Evolutionary conservation across 192 early-diverging fungal genomes (phyloP).

Genomic region (Ambispora gerdemannii): DNA sequence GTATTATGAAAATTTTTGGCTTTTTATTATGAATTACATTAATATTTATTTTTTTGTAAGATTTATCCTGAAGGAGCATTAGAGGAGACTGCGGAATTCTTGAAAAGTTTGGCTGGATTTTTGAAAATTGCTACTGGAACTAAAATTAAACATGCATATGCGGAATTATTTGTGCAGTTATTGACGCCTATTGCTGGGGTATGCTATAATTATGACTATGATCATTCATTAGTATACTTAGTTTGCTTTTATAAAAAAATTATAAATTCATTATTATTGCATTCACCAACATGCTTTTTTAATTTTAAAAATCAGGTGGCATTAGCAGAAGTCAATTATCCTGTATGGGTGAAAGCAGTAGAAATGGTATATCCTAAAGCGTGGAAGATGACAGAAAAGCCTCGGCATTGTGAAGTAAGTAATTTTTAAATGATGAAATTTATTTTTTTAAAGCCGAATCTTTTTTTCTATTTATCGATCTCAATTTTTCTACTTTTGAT

Average conservation of each 20-base stretch:
- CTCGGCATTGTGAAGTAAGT: constrained; percentile 52
- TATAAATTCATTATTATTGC: constrained; percentile 27
- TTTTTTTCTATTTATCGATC: too few relatives aligned
- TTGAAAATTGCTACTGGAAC: constrained; percentile 77
- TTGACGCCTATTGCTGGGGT: constrained; percentile 85
- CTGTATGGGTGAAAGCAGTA: constrained; percentile 87
- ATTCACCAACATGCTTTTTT: constrained; percentile 7
- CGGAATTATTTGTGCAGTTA: constrained; percentile 85
- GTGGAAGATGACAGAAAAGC: constrained; percentile 86
- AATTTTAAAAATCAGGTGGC: constrained; percentile 59
- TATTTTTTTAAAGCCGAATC: too few relatives aligned
- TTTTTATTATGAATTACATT: not conserved
- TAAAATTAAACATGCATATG: constrained; percentile 88
- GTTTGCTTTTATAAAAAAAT: not conserved
- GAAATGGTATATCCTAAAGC: constrained; percentile 89
- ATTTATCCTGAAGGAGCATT: constrained; percentile 91
- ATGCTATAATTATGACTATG: not conserved
- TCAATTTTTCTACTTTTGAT: not conserved
- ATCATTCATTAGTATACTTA: not conserved
- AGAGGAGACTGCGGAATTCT: constrained; percentile 93
- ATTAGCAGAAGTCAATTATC: constrained; percentile 91
- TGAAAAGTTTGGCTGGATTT: constrained; percentile 85
- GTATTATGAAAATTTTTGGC: not conserved
- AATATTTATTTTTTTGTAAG: constrained; percentile 35
- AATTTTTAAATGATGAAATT: not conserved